These are phyloP conservation scores for Cercospora sesami DNA, from an alignment of 2,329 filamentous ascomycete genomes.

Conservation along the genomic window DNA sequence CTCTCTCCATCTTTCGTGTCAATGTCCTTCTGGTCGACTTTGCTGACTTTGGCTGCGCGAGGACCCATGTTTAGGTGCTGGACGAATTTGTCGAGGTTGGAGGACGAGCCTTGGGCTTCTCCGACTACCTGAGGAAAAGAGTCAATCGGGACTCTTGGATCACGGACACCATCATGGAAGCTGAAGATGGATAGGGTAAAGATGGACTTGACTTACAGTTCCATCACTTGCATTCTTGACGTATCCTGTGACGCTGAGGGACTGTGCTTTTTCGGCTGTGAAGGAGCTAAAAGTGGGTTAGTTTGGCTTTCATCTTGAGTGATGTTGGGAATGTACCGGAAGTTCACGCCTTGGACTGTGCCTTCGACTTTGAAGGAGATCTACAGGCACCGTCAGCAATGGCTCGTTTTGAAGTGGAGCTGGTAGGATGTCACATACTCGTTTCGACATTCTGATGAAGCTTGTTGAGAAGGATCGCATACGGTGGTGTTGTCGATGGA, in stretches of 20 bases:
- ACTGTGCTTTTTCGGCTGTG: constrained; percentile 47
- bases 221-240: constrained; percentile 51
- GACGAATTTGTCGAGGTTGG: constrained; percentile 67
- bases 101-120: constrained; percentile 76
- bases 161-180: background rate
- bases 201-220: constrained; percentile 35
- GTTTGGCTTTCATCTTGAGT: background rate
- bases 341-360: constrained; percentile 54
- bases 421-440: constrained; percentile 9
- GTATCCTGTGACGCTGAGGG: constrained; percentile 48
- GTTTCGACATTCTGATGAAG: constrained; percentile 23
- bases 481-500: background rate
- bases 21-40: constrained; percentile 69
- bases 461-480: constrained; percentile 20
- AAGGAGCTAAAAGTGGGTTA: constrained; percentile 36
- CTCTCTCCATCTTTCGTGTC: constrained; percentile 65
- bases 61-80: constrained; percentile 76
- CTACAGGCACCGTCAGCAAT: constrained; percentile 31
- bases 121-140: constrained; percentile 68
- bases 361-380: constrained; percentile 52
- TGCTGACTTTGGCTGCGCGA: constrained; percentile 67
- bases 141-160: background rate
- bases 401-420: background rate
- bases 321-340: constrained; percentile 41
- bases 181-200: background rate